phyloP scores from a whole-genome alignment of 2,329 filamentous ascomycete species.

The Sporothrix phasma region DNA sequence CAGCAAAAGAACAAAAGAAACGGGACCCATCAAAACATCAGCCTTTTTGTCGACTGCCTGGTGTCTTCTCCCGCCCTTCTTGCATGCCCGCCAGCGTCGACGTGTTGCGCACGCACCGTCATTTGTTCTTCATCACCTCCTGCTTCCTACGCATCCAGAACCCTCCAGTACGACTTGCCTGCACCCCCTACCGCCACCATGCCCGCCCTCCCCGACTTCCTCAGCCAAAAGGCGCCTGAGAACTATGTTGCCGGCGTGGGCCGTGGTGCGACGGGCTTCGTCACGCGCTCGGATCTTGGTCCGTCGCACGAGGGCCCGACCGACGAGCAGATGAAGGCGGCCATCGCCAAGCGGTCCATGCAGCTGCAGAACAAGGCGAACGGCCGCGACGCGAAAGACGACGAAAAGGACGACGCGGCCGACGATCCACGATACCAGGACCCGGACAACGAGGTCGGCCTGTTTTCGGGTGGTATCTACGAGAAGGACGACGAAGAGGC shows the following conservation, averaged over 20 bases:
- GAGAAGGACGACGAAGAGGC: slow-evolving; percentile 97
- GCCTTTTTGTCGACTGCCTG: background rate
- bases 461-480: slow-evolving; percentile 92
- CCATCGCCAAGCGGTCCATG: slow-evolving; percentile 84
- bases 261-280: slow-evolving; percentile 96
- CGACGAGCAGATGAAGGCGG: slow-evolving; percentile 97
- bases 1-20: too few relatives aligned
- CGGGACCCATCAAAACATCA: background rate
- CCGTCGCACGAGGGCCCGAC: slow-evolving; percentile 91
- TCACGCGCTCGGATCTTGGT: slow-evolving; percentile 90
- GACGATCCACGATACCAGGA: slow-evolving; percentile 64
- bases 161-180: background rate
- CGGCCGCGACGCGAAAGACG: slow-evolving; percentile 47
- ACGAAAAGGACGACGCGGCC: slow-evolving; percentile 66
- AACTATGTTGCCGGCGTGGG: slow-evolving; percentile 94
- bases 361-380: slow-evolving; percentile 47
- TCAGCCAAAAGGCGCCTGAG: slow-evolving; percentile 74
- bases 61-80: background rate
- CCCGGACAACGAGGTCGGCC: slow-evolving; percentile 89
- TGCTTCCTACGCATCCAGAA: too few relatives aligned
- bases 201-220: slow-evolving; percentile 61
- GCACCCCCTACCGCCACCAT: slow-evolving; percentile 26
- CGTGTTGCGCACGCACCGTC: slow-evolving; percentile 4
- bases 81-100: background rate
- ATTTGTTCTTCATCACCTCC: background rate